Conservation (phyloP, 371 early-diverging fungal genomes). For the Rhizomucor pusillus region DNA sequence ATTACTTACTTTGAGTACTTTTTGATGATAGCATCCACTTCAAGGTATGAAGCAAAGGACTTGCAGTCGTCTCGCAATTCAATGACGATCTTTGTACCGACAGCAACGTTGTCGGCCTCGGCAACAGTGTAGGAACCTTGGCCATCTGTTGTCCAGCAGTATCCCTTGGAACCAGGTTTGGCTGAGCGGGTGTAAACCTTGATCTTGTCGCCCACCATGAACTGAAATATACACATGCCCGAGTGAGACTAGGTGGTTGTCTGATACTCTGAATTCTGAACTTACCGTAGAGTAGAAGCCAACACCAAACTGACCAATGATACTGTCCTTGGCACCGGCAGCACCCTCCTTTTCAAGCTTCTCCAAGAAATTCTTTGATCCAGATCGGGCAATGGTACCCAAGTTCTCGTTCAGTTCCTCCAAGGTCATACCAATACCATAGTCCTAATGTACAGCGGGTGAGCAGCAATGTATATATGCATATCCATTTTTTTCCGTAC, state of each 20-base stretch:
- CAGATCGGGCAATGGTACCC: conserved; percentile 96
- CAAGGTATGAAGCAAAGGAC: conserved; percentile 77
- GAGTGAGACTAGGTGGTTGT: too few relatives aligned
- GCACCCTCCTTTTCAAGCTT: conserved; percentile 66
- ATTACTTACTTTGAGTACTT: conserved; percentile 83
- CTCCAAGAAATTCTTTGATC: conserved; percentile 88
- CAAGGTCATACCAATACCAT: conserved; percentile 98
- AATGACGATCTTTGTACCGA: conserved; percentile 95
- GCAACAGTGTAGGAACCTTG: conserved; percentile 76
- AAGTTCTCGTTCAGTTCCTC: conserved; percentile 87
- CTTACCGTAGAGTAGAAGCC: conserved; percentile 81
- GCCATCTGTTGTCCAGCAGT: conserved; percentile 85
- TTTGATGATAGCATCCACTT: conserved; percentile 79
- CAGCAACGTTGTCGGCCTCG: conserved; percentile 70
- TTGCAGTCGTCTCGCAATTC: conserved; percentile 88
- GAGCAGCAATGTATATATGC: neutral
- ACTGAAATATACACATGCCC: conserved; percentile 32
- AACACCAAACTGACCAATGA: conserved; percentile 99
- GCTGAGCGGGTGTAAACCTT: conserved; percentile 81
- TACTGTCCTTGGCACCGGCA: conserved; percentile 60
- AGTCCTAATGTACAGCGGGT: conserved; percentile 59
- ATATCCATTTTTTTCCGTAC: conserved; percentile 8
- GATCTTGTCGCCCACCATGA: conserved; percentile 85
- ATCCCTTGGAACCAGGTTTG: conserved; percentile 69
- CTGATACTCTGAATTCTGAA: too few relatives aligned